These are phyloP conservation scores for Hypoxylon rickii DNA, from an alignment of 495 filamentous ascomycete genomes.

Conservation along the genomic window DNA sequence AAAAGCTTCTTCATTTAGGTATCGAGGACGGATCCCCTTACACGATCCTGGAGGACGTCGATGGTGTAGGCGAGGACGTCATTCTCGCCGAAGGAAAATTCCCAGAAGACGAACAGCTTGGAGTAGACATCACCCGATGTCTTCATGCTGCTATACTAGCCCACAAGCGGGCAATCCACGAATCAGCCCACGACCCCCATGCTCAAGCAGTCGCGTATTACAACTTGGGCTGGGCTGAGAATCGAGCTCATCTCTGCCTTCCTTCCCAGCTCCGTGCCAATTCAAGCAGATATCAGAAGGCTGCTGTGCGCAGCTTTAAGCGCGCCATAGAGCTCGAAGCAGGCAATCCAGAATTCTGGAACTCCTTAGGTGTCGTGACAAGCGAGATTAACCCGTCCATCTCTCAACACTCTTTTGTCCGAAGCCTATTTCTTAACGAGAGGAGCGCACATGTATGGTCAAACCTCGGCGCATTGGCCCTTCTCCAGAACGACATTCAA, in stretches of 20 bases:
- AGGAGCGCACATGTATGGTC: constrained; percentile 81
- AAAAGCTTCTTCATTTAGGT: constrained; percentile 55
- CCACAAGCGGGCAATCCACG: constrained; percentile 81
- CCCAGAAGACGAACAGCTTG: constrained; percentile 51
- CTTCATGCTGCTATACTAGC: constrained; percentile 76
- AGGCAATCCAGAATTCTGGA: constrained; percentile 97
- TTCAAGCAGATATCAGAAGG: constrained; percentile 70
- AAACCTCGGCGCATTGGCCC: constrained; percentile 84
- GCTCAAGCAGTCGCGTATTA: constrained; percentile 97
- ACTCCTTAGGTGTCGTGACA: constrained; percentile 89
- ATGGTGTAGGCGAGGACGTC: constrained; percentile 64
- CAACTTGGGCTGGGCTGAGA: constrained; percentile 94
- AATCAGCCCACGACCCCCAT: constrained; percentile 74
- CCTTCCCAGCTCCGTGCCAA: constrained; percentile 51
- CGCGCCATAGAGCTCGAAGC: constrained; percentile 94
- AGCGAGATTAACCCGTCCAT: constrained; percentile 82
- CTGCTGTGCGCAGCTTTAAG: constrained; percentile 92
- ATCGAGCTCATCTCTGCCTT: constrained; percentile 72
- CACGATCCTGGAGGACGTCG: constrained; percentile 68
- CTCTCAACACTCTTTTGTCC: constrained; percentile 92
- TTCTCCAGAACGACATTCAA: constrained; percentile 78
- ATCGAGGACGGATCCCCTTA: constrained; percentile 59
- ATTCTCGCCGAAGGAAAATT: constrained; percentile 48
- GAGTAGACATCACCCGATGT: constrained; percentile 53
- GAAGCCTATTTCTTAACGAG: constrained; percentile 92